Conservation (phyloP, 345 rosid species). For the Moricandia arvensis region DNA sequence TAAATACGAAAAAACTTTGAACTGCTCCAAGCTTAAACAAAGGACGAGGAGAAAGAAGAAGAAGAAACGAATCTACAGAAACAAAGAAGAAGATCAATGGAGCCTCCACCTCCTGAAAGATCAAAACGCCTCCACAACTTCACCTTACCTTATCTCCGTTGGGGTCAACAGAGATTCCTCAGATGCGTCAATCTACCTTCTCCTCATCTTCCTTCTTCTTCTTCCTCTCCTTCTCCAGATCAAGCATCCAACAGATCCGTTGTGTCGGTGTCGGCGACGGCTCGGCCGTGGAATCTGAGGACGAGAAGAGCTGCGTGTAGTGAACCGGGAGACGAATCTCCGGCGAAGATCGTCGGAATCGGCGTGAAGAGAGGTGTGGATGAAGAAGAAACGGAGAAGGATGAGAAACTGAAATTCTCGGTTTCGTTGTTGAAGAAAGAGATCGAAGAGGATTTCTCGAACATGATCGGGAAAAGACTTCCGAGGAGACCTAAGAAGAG, state of each 20-base stretch:
- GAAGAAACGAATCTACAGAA: neutral
- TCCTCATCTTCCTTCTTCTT: constrained; percentile 4
- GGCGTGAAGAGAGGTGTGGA: constrained; percentile 13
- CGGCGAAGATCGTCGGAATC: neutral
- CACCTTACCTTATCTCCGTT: constrained; percentile 23
- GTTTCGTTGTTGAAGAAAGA: constrained; percentile 29
- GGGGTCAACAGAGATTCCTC: constrained; percentile 36
- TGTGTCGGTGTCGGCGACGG: neutral
- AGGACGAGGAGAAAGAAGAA: neutral
- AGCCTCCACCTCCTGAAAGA: constrained; percentile 23
- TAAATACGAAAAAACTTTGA: constrained; percentile 31
- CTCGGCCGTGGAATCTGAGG: constrained; percentile 33
- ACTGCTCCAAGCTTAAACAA: constrained; percentile 16
- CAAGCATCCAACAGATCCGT: constrained; percentile 17
- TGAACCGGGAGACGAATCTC: constrained; percentile 24
- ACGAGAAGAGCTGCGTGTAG: constrained; percentile 34
- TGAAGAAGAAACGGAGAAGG: constrained; percentile 1
- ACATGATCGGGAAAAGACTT: constrained; percentile 14
- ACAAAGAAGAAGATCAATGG: constrained; percentile 22
- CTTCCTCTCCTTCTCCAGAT: constrained; percentile 7
- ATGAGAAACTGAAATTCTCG: constrained; percentile 20
- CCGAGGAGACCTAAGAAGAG: constrained; percentile 39
- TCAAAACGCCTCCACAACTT: constrained; percentile 35
- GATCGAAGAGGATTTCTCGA: constrained; percentile 24
- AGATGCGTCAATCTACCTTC: constrained; percentile 31